phyloP scores from a whole-genome alignment of 441 rosid genomes.

The Geranium incanum region DNA sequence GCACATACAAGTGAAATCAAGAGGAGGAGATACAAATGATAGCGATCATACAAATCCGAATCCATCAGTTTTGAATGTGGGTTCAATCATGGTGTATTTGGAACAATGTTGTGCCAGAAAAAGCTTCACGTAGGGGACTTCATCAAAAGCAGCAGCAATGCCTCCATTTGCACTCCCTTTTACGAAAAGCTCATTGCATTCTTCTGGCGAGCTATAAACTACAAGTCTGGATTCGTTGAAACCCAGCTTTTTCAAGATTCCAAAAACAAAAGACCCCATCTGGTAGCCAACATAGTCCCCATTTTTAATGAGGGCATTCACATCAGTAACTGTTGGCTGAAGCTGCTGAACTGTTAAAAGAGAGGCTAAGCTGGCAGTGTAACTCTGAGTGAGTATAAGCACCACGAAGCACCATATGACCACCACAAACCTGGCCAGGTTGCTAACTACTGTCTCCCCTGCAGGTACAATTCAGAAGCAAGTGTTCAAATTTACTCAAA shows the following conservation, averaged over 20 bases:
- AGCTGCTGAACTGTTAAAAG: slow-evolving; percentile 42
- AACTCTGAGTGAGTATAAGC: slow-evolving; percentile 33
- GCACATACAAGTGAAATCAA: not conserved
- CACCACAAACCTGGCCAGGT: slow-evolving; percentile 38
- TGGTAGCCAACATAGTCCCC: slow-evolving; percentile 44
- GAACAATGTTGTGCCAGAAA: slow-evolving; percentile 38
- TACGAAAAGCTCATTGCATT: slow-evolving; percentile 32
- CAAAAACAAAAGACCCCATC: slow-evolving; percentile 39
- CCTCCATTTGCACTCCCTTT: slow-evolving; percentile 45
- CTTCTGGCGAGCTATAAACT: slow-evolving; percentile 26
- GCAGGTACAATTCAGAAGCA: slow-evolving; percentile 1
- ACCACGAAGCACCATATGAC: slow-evolving; percentile 41
- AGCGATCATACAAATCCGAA: slow-evolving; percentile 59
- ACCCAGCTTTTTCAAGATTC: slow-evolving; percentile 26
- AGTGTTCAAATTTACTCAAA: not conserved
- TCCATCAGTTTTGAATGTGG: slow-evolving; percentile 43
- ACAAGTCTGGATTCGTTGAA: slow-evolving; percentile 33
- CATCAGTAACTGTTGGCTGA: slow-evolving; percentile 22
- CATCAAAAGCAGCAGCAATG: slow-evolving; percentile 53
- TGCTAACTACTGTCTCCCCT: slow-evolving; percentile 51
- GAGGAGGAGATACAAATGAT: too few relatives aligned
- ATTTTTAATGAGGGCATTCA: not conserved
- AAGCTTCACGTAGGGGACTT: slow-evolving; percentile 36
- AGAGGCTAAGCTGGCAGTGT: slow-evolving; percentile 52
- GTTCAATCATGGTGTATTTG: slow-evolving; percentile 40